These are phyloP conservation scores for Xerocomus minutiporus DNA, from an alignment of 1,284 basidiomycete genomes.

Conservation along the genomic window DNA sequence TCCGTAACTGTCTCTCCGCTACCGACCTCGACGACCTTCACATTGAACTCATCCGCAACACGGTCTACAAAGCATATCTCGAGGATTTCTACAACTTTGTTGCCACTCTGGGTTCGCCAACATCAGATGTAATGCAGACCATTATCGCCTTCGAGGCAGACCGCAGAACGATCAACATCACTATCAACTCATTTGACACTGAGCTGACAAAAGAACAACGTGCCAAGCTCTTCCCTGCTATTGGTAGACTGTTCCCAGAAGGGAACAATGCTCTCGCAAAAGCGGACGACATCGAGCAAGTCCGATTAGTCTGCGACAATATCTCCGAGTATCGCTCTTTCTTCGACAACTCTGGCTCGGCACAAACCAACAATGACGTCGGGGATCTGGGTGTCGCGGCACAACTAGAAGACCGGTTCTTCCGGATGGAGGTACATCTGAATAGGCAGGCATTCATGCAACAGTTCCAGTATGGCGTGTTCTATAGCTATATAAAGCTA, in stretches of 20 bases:
- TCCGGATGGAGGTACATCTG: constrained; percentile 87
- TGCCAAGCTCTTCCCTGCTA: constrained; percentile 91
- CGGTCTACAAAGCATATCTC: constrained; percentile 99
- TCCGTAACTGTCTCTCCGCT: constrained; percentile 92
- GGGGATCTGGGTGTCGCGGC: constrained; percentile 57
- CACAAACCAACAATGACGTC: constrained; percentile 34
- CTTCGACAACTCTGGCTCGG: constrained; percentile 62
- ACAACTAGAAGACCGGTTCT: constrained; percentile 92
- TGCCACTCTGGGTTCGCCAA: constrained; percentile 76
- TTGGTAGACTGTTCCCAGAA: constrained; percentile 91
- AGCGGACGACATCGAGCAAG: constrained; percentile 95
- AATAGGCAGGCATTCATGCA: constrained; percentile 94
- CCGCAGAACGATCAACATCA: constrained; percentile 95
- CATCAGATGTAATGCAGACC: constrained; percentile 82
- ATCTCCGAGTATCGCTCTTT: constrained; percentile 89
- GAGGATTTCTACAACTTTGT: constrained; percentile 95
- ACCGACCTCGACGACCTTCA: constrained; percentile 98
- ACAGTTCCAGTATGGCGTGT: constrained; percentile 91
- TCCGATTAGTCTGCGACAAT: constrained; percentile 83
- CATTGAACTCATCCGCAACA: constrained; percentile 99
- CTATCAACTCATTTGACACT: constrained; percentile 98
- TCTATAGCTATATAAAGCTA: constrained; percentile 92
- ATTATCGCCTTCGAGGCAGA: constrained; percentile 97
- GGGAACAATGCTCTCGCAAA: constrained; percentile 93
- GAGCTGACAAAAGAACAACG: constrained; percentile 94